These are phyloP conservation scores for Yamadazyma siamensis DNA, from an alignment of 1,139 yeast species.

Conservation along the genomic window DNA sequence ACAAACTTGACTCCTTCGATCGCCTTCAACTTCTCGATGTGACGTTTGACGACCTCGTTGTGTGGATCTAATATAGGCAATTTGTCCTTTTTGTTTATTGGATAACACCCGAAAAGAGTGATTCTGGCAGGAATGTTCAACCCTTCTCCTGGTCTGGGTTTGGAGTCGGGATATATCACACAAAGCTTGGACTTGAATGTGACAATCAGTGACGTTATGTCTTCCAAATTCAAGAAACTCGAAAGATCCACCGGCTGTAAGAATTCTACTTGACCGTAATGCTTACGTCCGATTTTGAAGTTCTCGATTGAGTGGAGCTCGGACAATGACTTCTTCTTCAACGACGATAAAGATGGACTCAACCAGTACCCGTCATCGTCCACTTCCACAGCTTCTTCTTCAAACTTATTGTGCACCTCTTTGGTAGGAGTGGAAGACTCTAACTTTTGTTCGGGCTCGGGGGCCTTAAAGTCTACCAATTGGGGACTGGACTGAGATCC, in stretches of 20 bases:
- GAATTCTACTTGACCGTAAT: slow-evolving; percentile 76
- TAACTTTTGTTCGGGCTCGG: slow-evolving; percentile 3
- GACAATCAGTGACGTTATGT: slow-evolving; percentile 64
- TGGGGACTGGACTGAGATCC: slow-evolving; percentile 19
- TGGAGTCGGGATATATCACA: slow-evolving; percentile 72
- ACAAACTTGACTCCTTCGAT: slow-evolving; percentile 62
- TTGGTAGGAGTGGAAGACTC: slow-evolving; percentile 12
- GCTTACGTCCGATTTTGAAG: slow-evolving; percentile 77
- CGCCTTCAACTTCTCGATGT: slow-evolving; percentile 62
- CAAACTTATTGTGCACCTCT: slow-evolving; percentile 8
- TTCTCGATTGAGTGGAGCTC: slow-evolving; percentile 63
- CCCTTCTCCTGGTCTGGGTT: slow-evolving; percentile 76
- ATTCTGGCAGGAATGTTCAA: slow-evolving; percentile 74
- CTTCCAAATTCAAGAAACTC: slow-evolving; percentile 52
- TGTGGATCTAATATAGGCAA: slow-evolving; percentile 76
- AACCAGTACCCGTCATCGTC: slow-evolving; percentile 79
- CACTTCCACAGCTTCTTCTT: slow-evolving; percentile 28
- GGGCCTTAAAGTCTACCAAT: slow-evolving; percentile 35
- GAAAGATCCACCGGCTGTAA: slow-evolving; percentile 81
- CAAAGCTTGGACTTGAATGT: slow-evolving; percentile 60
- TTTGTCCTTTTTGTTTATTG: slow-evolving; percentile 67
- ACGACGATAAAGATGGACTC: slow-evolving; percentile 66
- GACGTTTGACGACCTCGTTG: slow-evolving; percentile 67
- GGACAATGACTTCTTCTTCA: slow-evolving; percentile 55
- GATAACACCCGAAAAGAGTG: slow-evolving; percentile 75